These are phyloP conservation scores for Nephelium lappaceum DNA, from an alignment of 345 rosid species.

Conservation along the genomic window DNA sequence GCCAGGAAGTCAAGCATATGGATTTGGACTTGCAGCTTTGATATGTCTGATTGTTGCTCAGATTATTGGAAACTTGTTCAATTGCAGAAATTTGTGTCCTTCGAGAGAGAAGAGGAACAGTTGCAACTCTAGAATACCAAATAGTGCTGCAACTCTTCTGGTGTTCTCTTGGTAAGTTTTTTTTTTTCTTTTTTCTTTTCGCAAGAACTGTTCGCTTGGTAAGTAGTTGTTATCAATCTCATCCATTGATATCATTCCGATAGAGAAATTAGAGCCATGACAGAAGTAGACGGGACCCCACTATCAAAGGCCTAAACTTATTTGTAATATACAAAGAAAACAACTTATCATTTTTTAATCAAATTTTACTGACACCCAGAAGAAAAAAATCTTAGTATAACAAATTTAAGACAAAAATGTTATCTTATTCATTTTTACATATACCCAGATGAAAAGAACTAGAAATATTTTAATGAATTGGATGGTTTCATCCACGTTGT, in stretches of 20 bases:
- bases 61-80: conserved; percentile 46
- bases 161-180: conserved; percentile 59
- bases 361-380: not conserved
- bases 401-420: not conserved
- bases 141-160: conserved; percentile 36
- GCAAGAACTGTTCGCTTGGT: conserved; percentile 57
- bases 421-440: not conserved
- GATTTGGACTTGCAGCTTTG: conserved; percentile 57
- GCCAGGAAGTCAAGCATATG: conserved; percentile 50
- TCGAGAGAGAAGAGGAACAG: conserved; percentile 24
- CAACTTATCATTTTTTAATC: not conserved
- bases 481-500: not conserved
- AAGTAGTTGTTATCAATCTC: conserved; percentile 19
- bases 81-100: conserved; percentile 33
- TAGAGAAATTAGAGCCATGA: not conserved
- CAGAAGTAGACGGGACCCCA: not conserved
- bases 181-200: no score
- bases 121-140: conserved; percentile 28
- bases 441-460: not conserved
- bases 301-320: not conserved
- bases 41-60: conserved; percentile 57
- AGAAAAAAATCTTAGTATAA: not conserved
- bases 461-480: not conserved
- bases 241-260: not conserved
- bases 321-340: not conserved